These are phyloP conservation scores for Hymenoscyphus fraxineus DNA, from an alignment of 2,329 filamentous ascomycete genomes.

Conservation along the genomic window DNA sequence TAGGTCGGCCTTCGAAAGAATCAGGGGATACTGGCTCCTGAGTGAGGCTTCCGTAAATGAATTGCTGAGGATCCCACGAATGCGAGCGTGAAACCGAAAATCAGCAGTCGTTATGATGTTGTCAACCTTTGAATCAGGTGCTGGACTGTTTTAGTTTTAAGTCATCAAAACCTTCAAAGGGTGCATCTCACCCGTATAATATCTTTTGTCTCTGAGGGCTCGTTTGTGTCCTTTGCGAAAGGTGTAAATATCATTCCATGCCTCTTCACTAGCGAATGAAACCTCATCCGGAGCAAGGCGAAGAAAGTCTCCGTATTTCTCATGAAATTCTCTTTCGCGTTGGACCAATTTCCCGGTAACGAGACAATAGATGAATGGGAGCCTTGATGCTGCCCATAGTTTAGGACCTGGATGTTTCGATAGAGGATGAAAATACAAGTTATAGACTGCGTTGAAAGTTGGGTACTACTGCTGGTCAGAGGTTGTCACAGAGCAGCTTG, in stretches of 20 bases:
- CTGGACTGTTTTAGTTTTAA: background rate
- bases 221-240: background rate
- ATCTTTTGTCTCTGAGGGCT: background rate
- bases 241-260: constrained; percentile 8
- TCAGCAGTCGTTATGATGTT: constrained; percentile 2
- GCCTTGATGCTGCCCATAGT: constrained; percentile 6
- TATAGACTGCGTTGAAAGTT: constrained; percentile 5
- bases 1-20: background rate
- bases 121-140: background rate
- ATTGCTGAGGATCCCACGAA: background rate
- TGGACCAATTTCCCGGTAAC: constrained; percentile 6
- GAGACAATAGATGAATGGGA: constrained; percentile 2
- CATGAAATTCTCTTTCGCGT: constrained; percentile 15
- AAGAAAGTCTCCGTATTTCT: constrained; percentile 30
- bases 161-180: too few species aligned
- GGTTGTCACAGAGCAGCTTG: too few species aligned
- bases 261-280: constrained; percentile 17
- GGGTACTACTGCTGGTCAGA: background rate
- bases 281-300: constrained; percentile 33
- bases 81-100: background rate
- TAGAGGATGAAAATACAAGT: constrained; percentile 19
- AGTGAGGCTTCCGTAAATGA: constrained; percentile 1
- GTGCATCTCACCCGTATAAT: background rate
- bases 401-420: constrained; percentile 21
- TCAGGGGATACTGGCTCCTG: background rate